phyloP scores from a whole-genome alignment of 1,284 basidiomycete species.

The Cutaneotrichosporon sp. region DNA sequence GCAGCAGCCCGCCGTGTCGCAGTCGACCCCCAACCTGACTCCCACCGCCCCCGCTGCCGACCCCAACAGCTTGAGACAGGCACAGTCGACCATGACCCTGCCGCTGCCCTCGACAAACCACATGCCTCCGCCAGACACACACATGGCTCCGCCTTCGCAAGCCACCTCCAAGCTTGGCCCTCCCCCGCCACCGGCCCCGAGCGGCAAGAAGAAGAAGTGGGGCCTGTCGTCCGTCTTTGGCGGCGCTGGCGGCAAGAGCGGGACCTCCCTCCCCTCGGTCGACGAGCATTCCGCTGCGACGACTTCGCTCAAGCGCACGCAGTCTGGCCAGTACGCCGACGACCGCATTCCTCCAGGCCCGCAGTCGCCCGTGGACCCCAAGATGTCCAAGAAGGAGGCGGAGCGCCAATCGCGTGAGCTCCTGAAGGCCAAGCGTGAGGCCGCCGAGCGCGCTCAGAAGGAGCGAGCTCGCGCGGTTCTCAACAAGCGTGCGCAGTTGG shows the following conservation, averaged over 20 bases:
- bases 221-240: slow-evolving; percentile 66
- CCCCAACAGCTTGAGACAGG: not conserved
- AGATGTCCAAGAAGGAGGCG: slow-evolving; percentile 87
- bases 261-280: slow-evolving; percentile 61
- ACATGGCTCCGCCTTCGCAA: not conserved
- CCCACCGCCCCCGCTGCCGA: not conserved
- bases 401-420: slow-evolving; percentile 80
- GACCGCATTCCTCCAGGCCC: slow-evolving; percentile 57
- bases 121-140: not conserved
- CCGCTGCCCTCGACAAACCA: not conserved
- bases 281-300: slow-evolving; percentile 54
- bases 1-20: slow-evolving; percentile 9
- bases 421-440: slow-evolving; percentile 80
- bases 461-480: slow-evolving; percentile 95
- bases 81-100: slow-evolving; percentile 1
- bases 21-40: slow-evolving; percentile 17
- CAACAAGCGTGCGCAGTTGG: slow-evolving; percentile 80
- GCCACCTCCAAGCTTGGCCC: slow-evolving; percentile 17
- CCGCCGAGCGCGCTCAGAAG: slow-evolving; percentile 64
- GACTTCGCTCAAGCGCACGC: slow-evolving; percentile 74
- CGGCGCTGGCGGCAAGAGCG: slow-evolving; percentile 62
- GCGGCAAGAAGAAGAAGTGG: slow-evolving; percentile 55
- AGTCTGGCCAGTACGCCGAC: slow-evolving; percentile 67
- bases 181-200: slow-evolving; percentile 5
- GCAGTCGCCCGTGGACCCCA: slow-evolving; percentile 61